Percentiles rank a stretch among this genome's conserved stretches.
Evolutionary conservation across 1,284 basidiomycete species (phyloP).

Genomic region (Peniophora sp.): DNA sequence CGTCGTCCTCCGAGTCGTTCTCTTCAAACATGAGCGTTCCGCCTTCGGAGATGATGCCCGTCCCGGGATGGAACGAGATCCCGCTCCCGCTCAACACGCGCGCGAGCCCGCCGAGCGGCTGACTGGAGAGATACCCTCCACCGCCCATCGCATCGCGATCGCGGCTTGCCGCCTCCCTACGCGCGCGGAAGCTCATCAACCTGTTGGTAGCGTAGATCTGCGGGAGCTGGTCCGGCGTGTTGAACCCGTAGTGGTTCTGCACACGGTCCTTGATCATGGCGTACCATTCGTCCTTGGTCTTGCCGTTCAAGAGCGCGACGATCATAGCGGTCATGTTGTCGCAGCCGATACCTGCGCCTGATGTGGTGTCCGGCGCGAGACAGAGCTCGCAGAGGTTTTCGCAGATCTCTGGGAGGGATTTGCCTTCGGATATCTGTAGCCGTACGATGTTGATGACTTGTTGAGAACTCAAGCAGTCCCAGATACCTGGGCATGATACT

Average conservation of each 20-base stretch:
- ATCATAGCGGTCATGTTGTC: conserved; percentile 99
- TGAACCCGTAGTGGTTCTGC: conserved; percentile 62
- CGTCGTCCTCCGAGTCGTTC: conserved; percentile 34
- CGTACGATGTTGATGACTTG: conserved; percentile 90
- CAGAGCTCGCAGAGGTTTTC: conserved; percentile 92
- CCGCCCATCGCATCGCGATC: conserved; percentile 40
- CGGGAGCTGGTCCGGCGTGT: conserved; percentile 62
- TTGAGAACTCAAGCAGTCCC: conserved; percentile 95
- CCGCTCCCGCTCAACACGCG: conserved; percentile 43
- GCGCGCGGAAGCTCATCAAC: conserved; percentile 49
- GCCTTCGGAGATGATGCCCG: conserved; percentile 38
- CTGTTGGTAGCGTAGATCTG: conserved; percentile 61
- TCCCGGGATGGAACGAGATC: conserved; percentile 48
- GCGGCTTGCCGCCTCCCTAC: conserved; percentile 48
- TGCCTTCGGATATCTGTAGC: conserved; percentile 75
- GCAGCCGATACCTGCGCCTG: conserved; percentile 89
- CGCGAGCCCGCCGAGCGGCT: conserved; percentile 26
- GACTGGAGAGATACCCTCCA: not conserved
- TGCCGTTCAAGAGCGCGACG: conserved; percentile 82
- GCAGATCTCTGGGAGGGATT: conserved; percentile 74
- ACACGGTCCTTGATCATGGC: conserved; percentile 86
- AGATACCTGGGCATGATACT: conserved; percentile 66
- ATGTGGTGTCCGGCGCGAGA: conserved; percentile 88
- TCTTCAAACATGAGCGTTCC: conserved; percentile 51
- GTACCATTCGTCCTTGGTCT: conserved; percentile 90